Conservation (phyloP, 2,329 filamentous ascomycete species). For the Fusarium pilosicola region DNA sequence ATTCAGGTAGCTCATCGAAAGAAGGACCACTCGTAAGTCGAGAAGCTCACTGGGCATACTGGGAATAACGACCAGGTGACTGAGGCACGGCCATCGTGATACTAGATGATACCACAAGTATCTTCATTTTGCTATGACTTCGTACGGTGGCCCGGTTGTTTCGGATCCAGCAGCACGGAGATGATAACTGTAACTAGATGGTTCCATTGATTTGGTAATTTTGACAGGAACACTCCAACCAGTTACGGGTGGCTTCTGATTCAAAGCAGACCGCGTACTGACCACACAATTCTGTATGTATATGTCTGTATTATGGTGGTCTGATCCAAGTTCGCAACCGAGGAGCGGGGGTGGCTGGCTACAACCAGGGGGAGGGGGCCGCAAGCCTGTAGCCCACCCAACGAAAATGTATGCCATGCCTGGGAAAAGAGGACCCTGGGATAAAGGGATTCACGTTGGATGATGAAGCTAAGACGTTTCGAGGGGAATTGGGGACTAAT, state of each 20-base stretch:
- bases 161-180: conserved; percentile 22
- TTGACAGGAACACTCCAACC: conserved; percentile 14
- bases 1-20: conserved; percentile 14
- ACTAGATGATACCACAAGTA: conserved; percentile 34
- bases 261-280: conserved; percentile 13
- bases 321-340: conserved; percentile 44
- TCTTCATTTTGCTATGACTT: conserved; percentile 4
- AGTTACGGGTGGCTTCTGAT: conserved; percentile 21
- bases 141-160: conserved; percentile 10
- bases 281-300: conserved; percentile 20
- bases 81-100: conserved; percentile 29
- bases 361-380: conserved; percentile 33
- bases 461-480: conserved; percentile 29
- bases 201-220: conserved; percentile 23
- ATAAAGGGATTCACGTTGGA: conserved; percentile 25
- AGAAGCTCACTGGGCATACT: conserved; percentile 19
- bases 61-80: conserved; percentile 14
- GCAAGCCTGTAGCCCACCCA: conserved; percentile 23
- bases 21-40: conserved; percentile 17
- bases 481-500: conserved; percentile 30
- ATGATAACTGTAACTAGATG: conserved; percentile 27
- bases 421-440: conserved; percentile 33
- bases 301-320: conserved; percentile 40
- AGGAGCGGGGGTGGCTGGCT: conserved; percentile 44
- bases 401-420: conserved; percentile 32